Evolutionary conservation across 1,284 basidiomycete genomes (phyloP).

Genomic region (Cystobasidium sp.): DNA sequence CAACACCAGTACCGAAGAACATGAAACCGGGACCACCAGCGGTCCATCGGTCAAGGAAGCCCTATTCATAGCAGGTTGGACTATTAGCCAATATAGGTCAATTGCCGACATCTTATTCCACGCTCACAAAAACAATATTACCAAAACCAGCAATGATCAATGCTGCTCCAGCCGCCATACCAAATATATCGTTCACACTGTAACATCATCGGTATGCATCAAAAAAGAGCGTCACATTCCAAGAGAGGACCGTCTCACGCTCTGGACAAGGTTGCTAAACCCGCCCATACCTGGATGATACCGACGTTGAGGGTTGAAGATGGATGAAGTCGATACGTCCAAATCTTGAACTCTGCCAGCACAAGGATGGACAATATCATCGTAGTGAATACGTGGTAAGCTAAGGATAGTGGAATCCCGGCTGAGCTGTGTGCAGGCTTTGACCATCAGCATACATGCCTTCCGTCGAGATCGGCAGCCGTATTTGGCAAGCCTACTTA

Average conservation of each 20-base stretch:
- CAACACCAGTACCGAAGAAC: conserved; percentile 18
- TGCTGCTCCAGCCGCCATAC: not conserved
- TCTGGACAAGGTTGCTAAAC: conserved; percentile 27
- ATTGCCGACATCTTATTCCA: too few species aligned
- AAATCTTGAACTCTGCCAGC: conserved; percentile 38
- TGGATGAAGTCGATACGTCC: conserved; percentile 21
- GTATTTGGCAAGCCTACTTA: conserved; percentile 6
- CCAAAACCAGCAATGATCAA: conserved; percentile 24
- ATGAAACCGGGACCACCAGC: conserved; percentile 13
- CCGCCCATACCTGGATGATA: conserved; percentile 38
- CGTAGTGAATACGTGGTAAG: conserved; percentile 28
- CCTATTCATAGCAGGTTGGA: conserved; percentile 3
- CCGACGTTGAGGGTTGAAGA: conserved; percentile 38
- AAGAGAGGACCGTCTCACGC: not conserved
- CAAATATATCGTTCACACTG: conserved; percentile 28
- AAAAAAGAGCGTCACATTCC: not conserved
- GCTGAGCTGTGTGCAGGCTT: not conserved
- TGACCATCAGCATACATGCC: too few species aligned
- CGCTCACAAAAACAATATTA: conserved; percentile 28
- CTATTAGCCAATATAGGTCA: not conserved
- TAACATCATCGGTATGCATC: not conserved
- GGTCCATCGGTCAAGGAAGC: conserved; percentile 18
- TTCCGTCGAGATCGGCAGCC: too few species aligned
- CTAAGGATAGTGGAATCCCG: conserved; percentile 19
- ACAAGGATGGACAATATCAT: conserved; percentile 17